Evolutionary conservation across 225 moss, liverwort and hornwort species (phyloP).

Genomic region (Pseudoscleropodium purum): DNA sequence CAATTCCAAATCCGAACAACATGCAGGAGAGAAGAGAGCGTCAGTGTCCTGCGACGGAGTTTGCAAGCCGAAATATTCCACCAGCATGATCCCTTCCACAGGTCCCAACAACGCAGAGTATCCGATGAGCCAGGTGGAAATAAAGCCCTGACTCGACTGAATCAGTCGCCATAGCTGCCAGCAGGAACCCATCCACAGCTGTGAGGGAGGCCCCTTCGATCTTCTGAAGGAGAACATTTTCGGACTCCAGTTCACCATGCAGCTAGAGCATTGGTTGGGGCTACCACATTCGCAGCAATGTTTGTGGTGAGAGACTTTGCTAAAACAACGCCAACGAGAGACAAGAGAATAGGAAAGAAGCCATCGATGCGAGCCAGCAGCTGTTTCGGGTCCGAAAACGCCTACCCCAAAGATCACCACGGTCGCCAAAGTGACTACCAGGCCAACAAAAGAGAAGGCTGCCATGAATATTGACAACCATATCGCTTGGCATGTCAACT

Average conservation of each 20-base stretch:
- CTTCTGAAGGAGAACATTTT: constrained; percentile 44
- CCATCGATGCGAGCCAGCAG: constrained; percentile 62
- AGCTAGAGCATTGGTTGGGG: constrained; percentile 79
- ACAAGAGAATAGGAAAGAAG: constrained; percentile 54
- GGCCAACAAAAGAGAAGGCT: constrained; percentile 81
- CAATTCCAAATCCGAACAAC: neutral
- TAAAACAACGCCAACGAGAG: constrained; percentile 61
- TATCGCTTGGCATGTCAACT: constrained; percentile 73
- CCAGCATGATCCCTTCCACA: constrained; percentile 13
- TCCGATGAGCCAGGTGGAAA: constrained; percentile 83
- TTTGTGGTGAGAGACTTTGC: constrained; percentile 91
- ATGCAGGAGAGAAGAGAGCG: constrained; percentile 39
- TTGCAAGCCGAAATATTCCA: constrained; percentile 45
- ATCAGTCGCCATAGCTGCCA: constrained; percentile 84
- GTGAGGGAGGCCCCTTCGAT: constrained; percentile 40
- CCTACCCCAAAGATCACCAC: constrained; percentile 63
- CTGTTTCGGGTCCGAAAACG: constrained; percentile 66
- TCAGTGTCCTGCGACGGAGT: constrained; percentile 23
- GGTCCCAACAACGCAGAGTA: constrained; percentile 79
- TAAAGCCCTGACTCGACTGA: constrained; percentile 66
- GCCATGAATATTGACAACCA: constrained; percentile 86
- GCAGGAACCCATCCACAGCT: constrained; percentile 34
- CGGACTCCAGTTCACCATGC: constrained; percentile 62
- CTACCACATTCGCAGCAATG: constrained; percentile 90
- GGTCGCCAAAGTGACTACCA: constrained; percentile 70